These are phyloP conservation scores for Blastomyces percursus DNA, from an alignment of 2,329 filamentous ascomycete genomes.

Conservation along the genomic window DNA sequence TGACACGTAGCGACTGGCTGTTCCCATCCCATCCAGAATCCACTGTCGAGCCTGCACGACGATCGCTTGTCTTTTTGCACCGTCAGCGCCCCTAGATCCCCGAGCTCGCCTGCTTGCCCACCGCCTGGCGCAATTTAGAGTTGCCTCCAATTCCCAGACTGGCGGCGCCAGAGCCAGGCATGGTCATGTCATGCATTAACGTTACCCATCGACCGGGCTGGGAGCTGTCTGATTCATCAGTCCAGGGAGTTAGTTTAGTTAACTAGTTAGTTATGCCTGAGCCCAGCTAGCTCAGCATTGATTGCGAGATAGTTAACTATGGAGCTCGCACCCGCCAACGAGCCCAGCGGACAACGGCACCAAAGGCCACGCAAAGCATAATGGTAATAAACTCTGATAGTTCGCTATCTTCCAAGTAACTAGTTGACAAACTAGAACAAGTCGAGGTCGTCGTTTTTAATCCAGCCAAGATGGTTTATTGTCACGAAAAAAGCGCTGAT, in stretches of 20 bases:
- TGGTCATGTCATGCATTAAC: not conserved
- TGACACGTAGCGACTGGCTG: not conserved
- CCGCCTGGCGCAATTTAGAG: not conserved
- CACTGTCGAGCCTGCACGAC: not conserved
- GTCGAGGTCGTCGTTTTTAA: not conserved
- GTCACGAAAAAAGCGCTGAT: not conserved
- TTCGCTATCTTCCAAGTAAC: not conserved
- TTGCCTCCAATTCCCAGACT: not conserved
- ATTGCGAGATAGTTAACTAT: too few relatives aligned
- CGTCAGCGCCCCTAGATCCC: too few relatives aligned
- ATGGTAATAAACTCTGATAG: not conserved
- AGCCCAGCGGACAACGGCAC: not conserved
- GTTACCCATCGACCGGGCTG: not conserved
- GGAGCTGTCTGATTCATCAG: not conserved
- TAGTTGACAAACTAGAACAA: not conserved
- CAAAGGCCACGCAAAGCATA: not conserved
- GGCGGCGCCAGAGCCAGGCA: not conserved
- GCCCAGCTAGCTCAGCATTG: not conserved
- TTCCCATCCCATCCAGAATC: too few relatives aligned
- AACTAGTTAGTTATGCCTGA: not conserved
- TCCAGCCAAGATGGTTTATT: too few relatives aligned
- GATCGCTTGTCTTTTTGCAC: not conserved
- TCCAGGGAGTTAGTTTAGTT: too few relatives aligned
- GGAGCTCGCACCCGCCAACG: not conserved
- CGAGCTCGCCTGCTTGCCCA: too few relatives aligned